Evolutionary conservation across 306 rosid genomes (phyloP), one percentile per base, ranked within the genome.

Genomic region (Cicer pinnatifidum): DNA sequence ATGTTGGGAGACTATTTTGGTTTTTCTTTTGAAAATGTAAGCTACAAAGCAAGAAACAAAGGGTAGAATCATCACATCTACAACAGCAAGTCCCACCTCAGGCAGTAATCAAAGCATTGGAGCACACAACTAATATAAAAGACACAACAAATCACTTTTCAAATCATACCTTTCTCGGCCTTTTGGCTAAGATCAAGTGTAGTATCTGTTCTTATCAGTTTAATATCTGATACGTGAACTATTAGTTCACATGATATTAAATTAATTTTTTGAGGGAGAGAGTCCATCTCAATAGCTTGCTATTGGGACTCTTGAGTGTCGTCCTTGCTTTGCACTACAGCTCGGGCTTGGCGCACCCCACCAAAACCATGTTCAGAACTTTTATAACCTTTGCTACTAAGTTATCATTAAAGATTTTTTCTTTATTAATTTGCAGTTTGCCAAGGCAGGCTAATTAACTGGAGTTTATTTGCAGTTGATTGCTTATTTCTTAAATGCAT

Each of bases 101-200:
- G 0, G 16, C 1, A 51, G 23, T 7, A 0, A 15, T 3, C 7
- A 1, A 8, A 7, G 20, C 9, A 51, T 6, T 4, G 8, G 7
- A 51, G 6, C 8, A 15, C 9, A 15, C 2, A 3, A 7, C 3
- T 1, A 4, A 13, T 40, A 40, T 7, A 51, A 51, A 51, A 15
- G 1, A 1, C 5, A 8, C 51, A 40, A 40, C 44, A 40, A 6
- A 8, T 8, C 7, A 40, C 1, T 0, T 1, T 52, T 1, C 59
- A 16, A 52, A 11, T 52, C 59, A 52, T 52, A 52, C 59, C 33
- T 52, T 52, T 52, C 33, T 52, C 59, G 59, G 59, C 12, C 59
- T 53, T 53, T 53, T 53, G 59, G 59, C 59, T 53, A 53, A 53
- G 59, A 53, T 53, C 33, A 53, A 53, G 59, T 52, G 59, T 52